Evolutionary conservation across 139 green algal genomes (phyloP).

Genomic region (Chara braunii): DNA sequence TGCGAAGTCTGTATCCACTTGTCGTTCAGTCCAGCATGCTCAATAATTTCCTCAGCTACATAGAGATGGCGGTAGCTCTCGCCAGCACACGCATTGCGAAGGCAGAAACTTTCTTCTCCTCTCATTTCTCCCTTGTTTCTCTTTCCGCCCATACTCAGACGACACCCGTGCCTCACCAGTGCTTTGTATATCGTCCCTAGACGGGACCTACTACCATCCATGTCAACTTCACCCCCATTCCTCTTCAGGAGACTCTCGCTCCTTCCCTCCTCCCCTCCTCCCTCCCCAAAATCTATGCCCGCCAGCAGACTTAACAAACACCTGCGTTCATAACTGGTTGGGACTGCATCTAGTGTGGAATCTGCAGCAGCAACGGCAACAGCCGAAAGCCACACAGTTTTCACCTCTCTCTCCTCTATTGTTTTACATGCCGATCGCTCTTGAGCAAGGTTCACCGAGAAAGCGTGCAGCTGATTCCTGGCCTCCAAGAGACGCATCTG

Average conservation of each 20-base stretch:
- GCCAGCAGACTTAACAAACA: conserved; percentile 6
- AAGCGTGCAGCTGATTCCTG: neutral
- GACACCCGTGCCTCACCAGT: neutral
- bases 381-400: conserved; percentile 1
- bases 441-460: neutral
- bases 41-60: neutral
- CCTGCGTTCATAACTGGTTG: neutral
- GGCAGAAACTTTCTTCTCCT: conserved; percentile 4
- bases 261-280: neutral
- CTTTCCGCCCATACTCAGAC: neutral
- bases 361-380: conserved; percentile 2
- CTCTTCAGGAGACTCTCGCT: conserved; percentile 1
- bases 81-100: conserved; percentile 5
- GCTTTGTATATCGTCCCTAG: neutral
- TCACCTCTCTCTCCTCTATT: no score
- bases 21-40: conserved; percentile 1
- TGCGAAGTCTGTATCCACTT: neutral
- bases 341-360: neutral
- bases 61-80: neutral
- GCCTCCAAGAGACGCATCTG: conserved; percentile 1
- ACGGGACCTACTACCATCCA: neutral
- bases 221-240: neutral
- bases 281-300: conserved; percentile 5
- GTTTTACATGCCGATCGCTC: neutral
- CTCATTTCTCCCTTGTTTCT: conserved; percentile 6